Conservation (phyloP, 352 stramenopile genomes). For the Globisporangium rhizosaccharum region DNA sequence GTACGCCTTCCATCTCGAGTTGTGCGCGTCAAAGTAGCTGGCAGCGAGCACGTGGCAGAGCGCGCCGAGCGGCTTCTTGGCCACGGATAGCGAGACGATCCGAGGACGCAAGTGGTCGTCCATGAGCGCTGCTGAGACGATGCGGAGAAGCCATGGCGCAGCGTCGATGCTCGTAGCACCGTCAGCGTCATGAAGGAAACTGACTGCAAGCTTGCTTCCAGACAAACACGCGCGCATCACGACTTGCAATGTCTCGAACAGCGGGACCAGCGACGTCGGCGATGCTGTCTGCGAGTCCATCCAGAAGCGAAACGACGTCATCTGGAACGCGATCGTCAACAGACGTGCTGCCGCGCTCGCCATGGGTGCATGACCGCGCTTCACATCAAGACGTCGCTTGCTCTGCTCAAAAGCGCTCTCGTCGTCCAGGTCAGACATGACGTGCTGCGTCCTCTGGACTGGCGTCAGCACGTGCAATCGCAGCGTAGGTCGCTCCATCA, state of each 20-base stretch:
- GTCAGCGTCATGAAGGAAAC: neutral
- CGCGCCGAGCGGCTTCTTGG: neutral
- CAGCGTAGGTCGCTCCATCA: neutral
- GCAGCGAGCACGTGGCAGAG: constrained; percentile 7
- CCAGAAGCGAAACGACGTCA: constrained; percentile 1
- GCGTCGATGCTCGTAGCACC: neutral
- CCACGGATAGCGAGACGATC: neutral
- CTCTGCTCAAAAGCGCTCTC: too few species aligned
- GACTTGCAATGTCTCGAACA: neutral
- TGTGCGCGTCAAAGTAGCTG: constrained; percentile 11
- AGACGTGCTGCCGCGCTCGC: too few species aligned
- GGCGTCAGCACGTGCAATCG: neutral
- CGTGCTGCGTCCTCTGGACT: neutral
- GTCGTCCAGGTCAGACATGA: neutral
- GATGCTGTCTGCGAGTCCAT: neutral
- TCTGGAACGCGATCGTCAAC: too few species aligned
- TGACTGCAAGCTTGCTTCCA: neutral
- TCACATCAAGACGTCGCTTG: too few species aligned
- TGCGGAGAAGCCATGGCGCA: neutral
- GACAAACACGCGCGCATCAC: constrained; percentile 3
- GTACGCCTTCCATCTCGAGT: constrained; percentile 14
- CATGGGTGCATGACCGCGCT: too few species aligned
- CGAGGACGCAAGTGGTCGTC: neutral
- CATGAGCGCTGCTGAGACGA: neutral
- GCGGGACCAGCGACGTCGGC: neutral